phyloP scores from a whole-genome alignment of 345 rosid species.

The Syzygium aqueum region DNA sequence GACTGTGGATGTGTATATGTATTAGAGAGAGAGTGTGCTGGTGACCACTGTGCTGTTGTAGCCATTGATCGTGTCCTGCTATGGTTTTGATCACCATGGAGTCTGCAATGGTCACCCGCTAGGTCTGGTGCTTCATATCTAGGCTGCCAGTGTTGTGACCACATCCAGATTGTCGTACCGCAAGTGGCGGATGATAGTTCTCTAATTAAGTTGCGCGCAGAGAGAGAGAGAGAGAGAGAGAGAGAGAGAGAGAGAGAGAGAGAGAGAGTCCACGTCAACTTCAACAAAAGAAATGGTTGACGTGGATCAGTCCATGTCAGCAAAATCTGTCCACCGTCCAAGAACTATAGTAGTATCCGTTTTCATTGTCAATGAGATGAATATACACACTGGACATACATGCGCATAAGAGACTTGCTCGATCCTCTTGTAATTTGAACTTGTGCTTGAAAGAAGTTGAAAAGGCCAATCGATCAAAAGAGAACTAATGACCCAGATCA shows the following conservation, averaged over 20 bases:
- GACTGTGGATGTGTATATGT: neutral
- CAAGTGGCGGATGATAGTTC: no score
- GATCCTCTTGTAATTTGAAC: neutral
- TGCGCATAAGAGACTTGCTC: neutral
- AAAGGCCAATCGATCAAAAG: neutral
- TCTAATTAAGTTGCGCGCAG: no score
- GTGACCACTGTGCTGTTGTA: neutral
- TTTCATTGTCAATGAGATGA: neutral
- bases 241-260: no score
- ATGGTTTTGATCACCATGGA: neutral
- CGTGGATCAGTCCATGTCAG: neutral
- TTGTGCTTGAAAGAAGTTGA: neutral
- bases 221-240: no score
- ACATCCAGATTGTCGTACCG: no score
- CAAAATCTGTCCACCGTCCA: neutral
- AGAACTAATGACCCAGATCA: neutral
- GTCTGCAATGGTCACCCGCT: no score
- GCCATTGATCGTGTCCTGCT: neutral
- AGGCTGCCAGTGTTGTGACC: no score
- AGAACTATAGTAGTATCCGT: neutral
- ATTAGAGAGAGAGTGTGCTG: neutral
- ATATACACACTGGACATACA: neutral
- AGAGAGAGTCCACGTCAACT: rapidly evolving
- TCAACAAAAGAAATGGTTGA: neutral
- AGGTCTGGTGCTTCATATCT: no score